Base-by-base conservation (phyloP, 306 rosid species). In the Casuarina equisetifolia region DNA sequence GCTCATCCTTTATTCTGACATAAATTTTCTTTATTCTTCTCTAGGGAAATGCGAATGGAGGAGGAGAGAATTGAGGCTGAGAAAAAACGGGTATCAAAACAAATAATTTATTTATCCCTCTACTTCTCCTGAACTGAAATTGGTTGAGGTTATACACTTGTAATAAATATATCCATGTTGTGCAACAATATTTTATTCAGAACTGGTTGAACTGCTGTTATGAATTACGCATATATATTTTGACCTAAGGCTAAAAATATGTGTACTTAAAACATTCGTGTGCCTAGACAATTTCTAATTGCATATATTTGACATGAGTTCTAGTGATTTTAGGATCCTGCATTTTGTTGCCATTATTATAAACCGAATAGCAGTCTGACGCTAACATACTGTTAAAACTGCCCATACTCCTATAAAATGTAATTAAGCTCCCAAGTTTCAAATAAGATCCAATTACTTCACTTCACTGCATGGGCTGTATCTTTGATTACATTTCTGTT, bases 21-120 rank as follows among this genome's bases (percentile, higher is more conserved):
- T 53, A n/a, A 55, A 53, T 40, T 75, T 76, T 75, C 44, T 57
- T 74, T 48, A 78, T 83, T 62, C 66, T 48, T 80, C 69, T 54
- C 53, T 80, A 94, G 98, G 91, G 97, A 92, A 86, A 89, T 94
- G 95, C 89, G 77, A 89, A 44, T 89, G 73, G 97, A 92, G 78
- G 97, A 92, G 12, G 97, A 91, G 84, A 92, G 99, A 88, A 95
- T 95, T 71, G 99, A 95, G 76, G 96, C 99, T 10, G 98, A 95
- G 91, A 95, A 92, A 79, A 85, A 69, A 66, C 80, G 96, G 96
- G 99, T 95, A 92, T 82, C 46, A 19, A 15, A 5, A 39, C 2
- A 39, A 11, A 43, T 53, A 72, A 11, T 74, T 11, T n/a, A 44
- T 59, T 81, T 73, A 53, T 69, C 74, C 50, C 49, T 46, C 43